Conservation (phyloP, 345 rosid species). For the Kandelia obovata region DNA sequence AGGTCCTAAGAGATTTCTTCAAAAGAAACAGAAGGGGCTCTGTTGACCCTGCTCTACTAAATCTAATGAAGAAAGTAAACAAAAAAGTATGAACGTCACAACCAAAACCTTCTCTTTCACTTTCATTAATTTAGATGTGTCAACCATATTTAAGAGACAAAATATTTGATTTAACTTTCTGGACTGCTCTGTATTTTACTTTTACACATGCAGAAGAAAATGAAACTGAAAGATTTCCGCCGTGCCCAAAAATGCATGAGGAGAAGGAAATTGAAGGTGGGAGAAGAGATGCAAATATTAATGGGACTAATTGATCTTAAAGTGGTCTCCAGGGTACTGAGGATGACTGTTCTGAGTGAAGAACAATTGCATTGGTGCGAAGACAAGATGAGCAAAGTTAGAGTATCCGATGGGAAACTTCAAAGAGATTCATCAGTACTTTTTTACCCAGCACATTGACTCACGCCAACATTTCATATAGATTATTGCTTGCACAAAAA, state of each 20-base stretch:
- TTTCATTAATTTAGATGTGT: background rate
- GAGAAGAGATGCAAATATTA: slow-evolving; percentile 78
- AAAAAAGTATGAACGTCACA: slow-evolving; percentile 49
- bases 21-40: slow-evolving; percentile 55
- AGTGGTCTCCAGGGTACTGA: slow-evolving; percentile 87
- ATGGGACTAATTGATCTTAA: slow-evolving; percentile 89
- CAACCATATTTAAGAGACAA: too few species aligned
- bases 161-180: too few species aligned
- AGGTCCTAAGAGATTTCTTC: slow-evolving; percentile 64
- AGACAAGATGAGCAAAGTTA: slow-evolving; percentile 94
- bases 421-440: slow-evolving; percentile 88
- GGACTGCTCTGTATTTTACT: too few species aligned
- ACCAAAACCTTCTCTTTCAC: background rate
- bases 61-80: slow-evolving; percentile 82
- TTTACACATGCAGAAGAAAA: slow-evolving; percentile 55
- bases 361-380: slow-evolving; percentile 91
- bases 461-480: slow-evolving; percentile 12
- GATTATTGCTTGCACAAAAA: slow-evolving; percentile 19
- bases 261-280: slow-evolving; percentile 57
- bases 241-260: slow-evolving; percentile 65
- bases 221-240: slow-evolving; percentile 72
- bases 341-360: slow-evolving; percentile 64
- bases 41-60: slow-evolving; percentile 78
- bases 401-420: slow-evolving; percentile 58
- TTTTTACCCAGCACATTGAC: slow-evolving; percentile 91